phyloP scores from a whole-genome alignment of 2,329 filamentous ascomycete genomes.

The Tolypocladium inflatum region DNA sequence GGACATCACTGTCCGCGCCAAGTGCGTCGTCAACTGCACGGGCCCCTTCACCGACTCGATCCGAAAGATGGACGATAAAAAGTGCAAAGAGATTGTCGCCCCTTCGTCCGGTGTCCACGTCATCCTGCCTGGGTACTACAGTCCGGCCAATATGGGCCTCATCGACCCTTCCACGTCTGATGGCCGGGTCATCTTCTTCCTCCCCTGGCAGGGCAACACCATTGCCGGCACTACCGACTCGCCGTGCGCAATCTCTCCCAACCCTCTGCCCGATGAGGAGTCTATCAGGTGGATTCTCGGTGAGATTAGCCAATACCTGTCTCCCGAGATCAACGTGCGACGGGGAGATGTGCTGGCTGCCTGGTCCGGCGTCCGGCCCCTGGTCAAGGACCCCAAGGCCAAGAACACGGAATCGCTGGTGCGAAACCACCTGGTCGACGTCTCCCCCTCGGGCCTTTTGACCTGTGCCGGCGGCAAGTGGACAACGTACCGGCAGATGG shows the following conservation, averaged over 20 bases:
- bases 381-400: slow-evolving; percentile 79
- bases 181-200: slow-evolving; percentile 84
- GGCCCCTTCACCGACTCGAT: slow-evolving; percentile 82
- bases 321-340: slow-evolving; percentile 76
- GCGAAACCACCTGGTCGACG: slow-evolving; percentile 74
- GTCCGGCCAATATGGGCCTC: slow-evolving; percentile 75
- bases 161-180: slow-evolving; percentile 83
- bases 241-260: slow-evolving; percentile 59
- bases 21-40: slow-evolving; percentile 80
- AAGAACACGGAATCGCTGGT: slow-evolving; percentile 81
- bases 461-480: slow-evolving; percentile 87
- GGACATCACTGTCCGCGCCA: slow-evolving; percentile 65
- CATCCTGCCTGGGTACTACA: slow-evolving; percentile 80
- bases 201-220: slow-evolving; percentile 88
- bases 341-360: slow-evolving; percentile 82
- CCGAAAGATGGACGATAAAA: slow-evolving; percentile 71
- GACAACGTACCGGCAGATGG: slow-evolving; percentile 92
- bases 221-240: slow-evolving; percentile 84
- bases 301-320: slow-evolving; percentile 73
- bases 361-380: slow-evolving; percentile 79
- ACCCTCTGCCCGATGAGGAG: slow-evolving; percentile 70
- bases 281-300: slow-evolving; percentile 83
- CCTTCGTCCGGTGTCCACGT: slow-evolving; percentile 81
- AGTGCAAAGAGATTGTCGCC: slow-evolving; percentile 67
- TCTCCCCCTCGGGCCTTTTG: slow-evolving; percentile 69